Base-by-base conservation (phyloP, 1,284 basidiomycete species). In the Ceratobasidium theobromae region DNA sequence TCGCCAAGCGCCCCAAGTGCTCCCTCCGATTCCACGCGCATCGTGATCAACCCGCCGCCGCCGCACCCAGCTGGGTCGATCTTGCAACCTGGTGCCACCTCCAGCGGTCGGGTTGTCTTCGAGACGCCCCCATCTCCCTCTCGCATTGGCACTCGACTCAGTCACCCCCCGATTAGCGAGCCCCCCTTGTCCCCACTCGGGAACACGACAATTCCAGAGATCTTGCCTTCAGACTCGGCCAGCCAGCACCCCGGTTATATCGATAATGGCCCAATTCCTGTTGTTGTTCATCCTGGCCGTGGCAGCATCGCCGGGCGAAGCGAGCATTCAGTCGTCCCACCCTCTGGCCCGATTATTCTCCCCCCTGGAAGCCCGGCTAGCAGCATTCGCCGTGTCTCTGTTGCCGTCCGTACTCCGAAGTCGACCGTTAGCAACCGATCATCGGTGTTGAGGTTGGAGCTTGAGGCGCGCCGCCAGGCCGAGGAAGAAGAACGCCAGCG, bases 391-490 rank as follows among this genome's bases (percentile, higher is more conserved):
- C 66, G 46, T 18, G 43, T 18, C 30, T 48, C 30, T 25, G 40
- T 40, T 14, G 53, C 46, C 8, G 48, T 58, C 8, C 64, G 40
- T 33, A 32, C 45, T 1, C 64, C 60, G 28, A 49, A 25, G 5
- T 16, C 38, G 53, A 21, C 45, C n/a, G 41, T 46, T 38, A 27
- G 46, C 4, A 57, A 38, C 33, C 51, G 65, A 14, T 51, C 67
- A 16, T 65, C 62, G 18, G 68, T 67, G 23, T 32, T 60, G 18
- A 66, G 53, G 33, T 40, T 53, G 16, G 57, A 60, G 28, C 27
- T 51, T 28, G 57, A 57, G 18, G 68, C 70, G 30, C 38, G 45
- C 14, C 60, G 66, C 40, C 53, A 48, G 27, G 58, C 46, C 11
- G 60, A 41, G 2, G 60, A 64, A 27, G 48, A 49, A 1, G 60